These are phyloP conservation scores for Pyrenopolyporus hunteri DNA, from an alignment of 495 filamentous ascomycete species.

Conservation along the genomic window DNA sequence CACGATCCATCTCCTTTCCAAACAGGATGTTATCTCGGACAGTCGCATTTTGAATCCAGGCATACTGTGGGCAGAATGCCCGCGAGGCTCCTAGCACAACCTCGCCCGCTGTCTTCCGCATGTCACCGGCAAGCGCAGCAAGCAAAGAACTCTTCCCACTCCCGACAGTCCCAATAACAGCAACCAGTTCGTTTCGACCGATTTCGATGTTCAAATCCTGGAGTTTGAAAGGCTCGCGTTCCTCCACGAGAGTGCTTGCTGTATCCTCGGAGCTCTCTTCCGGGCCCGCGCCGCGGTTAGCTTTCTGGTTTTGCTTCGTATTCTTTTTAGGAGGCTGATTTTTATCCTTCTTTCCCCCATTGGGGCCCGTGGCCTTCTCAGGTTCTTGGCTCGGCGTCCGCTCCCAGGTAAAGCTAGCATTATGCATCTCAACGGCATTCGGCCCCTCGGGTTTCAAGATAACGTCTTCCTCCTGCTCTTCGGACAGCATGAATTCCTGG, in stretches of 20 bases:
- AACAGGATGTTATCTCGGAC: constrained; percentile 91
- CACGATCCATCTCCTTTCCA: constrained; percentile 72
- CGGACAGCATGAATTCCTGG: constrained; percentile 82
- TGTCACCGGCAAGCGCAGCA: constrained; percentile 89
- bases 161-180: constrained; percentile 89
- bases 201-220: constrained; percentile 75
- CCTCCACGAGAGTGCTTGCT: constrained; percentile 59
- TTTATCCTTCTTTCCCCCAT: constrained; percentile 44
- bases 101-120: constrained; percentile 79
- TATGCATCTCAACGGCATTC: constrained; percentile 72
- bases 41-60: constrained; percentile 94
- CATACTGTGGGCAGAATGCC: constrained; percentile 93
- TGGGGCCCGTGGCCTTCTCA: constrained; percentile 48
- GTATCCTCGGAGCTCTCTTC: constrained; percentile 50
- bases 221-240: constrained; percentile 79
- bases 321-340: constrained; percentile 46
- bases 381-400: constrained; percentile 67
- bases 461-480: constrained; percentile 81
- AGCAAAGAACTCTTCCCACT: constrained; percentile 92
- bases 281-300: constrained; percentile 37
- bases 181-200: constrained; percentile 81
- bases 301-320: constrained; percentile 48
- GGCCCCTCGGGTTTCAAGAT: constrained; percentile 64
- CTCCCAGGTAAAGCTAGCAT: constrained; percentile 94
- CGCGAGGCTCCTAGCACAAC: constrained; percentile 76